Base-by-base conservation (phyloP, 2,329 filamentous ascomycete genomes). In the Pseudogymnoascus sp. region DNA sequence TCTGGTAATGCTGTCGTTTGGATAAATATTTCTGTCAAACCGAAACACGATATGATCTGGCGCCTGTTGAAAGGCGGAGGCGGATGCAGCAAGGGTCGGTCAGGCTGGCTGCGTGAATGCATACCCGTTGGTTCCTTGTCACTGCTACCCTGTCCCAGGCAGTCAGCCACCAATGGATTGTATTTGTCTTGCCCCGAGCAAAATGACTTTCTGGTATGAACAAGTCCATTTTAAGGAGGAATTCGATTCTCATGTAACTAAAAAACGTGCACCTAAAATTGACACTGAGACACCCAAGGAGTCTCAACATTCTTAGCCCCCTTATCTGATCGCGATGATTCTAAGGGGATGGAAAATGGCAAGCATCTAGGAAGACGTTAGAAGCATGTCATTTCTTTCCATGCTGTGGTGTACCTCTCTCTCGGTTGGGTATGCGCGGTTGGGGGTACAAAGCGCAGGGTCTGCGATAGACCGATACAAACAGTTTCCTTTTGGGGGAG, bases 41-140 rank as follows among this genome's bases (percentile, higher is more conserved):
- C 47, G 28, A 53, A 53, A 53, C 47, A 53, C 28, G 28, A 53
- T 53, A 53, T 53, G 47, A 53, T 53, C 47, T 53, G 47, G 47
- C 47, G 47, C 47, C 47, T 53, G 47, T 53, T 53, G 47, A 53
- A 53, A 53, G 47, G 47, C 47, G 47, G 47, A 53, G 47, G 47
- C 28, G 47, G 47, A 53, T 53, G 47, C 47, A 53, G 47, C 47
- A 53, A 53, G 47, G 47, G 9, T 20, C 22, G 47, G 9, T 20
- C 22, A 25, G 39, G 39, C 22, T 33, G 47, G 47, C 47, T 53
- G 47, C n/a, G 47, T 53, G 47, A 14, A 53, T 53, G 28, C 28
- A n/a, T 53, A 35, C 47, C 47, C 47, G 47, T 35, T 35, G 33
- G 11, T 53, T n/a, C 47, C 47, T 22, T 35, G 47, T 18, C 9